A percentile compares a stretch with the other conserved stretches of the same genome.
Conservation (phyloP, 108 stramenopile genomes). For the Bacterosira constricta region DNA sequence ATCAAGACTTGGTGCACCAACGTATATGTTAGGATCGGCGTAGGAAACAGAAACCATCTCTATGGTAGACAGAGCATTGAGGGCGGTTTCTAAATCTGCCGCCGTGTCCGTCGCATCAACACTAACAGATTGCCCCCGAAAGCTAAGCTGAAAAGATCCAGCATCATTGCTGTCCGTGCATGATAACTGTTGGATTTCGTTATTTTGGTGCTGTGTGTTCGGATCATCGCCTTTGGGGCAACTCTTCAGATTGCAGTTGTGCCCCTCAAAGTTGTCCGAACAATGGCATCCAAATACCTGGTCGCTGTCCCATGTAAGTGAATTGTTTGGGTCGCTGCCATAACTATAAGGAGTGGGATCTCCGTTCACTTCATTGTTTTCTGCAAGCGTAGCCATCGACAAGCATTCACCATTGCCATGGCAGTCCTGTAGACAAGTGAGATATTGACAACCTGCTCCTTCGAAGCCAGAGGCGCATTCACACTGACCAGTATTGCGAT, state of each 20-base stretch:
- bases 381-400: conserved; percentile 62
- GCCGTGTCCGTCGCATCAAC: conserved; percentile 33
- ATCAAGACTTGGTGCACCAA: conserved; percentile 28
- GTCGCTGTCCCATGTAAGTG: conserved; percentile 74
- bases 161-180: conserved; percentile 49
- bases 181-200: conserved; percentile 58
- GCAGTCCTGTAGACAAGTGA: conserved; percentile 58
- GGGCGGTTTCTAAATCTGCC: conserved; percentile 44
- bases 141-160: conserved; percentile 55
- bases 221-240: conserved; percentile 83
- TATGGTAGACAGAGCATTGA: conserved; percentile 57
- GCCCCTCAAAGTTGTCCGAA: conserved; percentile 73
- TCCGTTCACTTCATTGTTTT: conserved; percentile 57
- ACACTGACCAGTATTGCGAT: conserved; percentile 62
- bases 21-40: conserved; percentile 27
- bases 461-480: conserved; percentile 72
- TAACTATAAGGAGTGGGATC: conserved; percentile 59
- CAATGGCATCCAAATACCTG: conserved; percentile 69
- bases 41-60: conserved; percentile 48
- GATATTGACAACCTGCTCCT: conserved; percentile 75
- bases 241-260: conserved; percentile 57
- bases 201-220: conserved; percentile 52
- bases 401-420: conserved; percentile 71
- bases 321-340: conserved; percentile 55
- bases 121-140: conserved; percentile 41